Evolutionary conservation across 2,329 filamentous ascomycete genomes (phyloP), one percentile per base, ranked within the genome.

Genomic region (Arthroderma sp.): DNA sequence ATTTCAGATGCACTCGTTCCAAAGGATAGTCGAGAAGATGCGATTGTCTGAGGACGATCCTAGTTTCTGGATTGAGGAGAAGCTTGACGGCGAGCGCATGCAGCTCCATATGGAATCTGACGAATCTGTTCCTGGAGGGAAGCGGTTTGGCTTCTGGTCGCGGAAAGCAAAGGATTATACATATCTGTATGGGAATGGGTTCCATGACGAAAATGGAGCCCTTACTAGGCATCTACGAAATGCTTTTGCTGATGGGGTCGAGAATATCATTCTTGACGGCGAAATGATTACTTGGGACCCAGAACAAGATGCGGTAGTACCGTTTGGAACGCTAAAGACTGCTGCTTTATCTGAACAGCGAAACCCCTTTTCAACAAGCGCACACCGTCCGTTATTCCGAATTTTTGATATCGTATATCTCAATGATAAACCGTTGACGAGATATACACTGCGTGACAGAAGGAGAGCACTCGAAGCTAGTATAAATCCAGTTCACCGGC

Each of bases 211-310:
- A 4, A 78, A 80, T 36, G 82, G 83, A 5, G 80, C 87, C 5
- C 62, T 96, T 43, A 94, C 89, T 0, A 75, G 86, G 31, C 82
- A 94, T 58, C 69, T 96, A 15, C 77, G 77, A 43, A 71, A 78
- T 36, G 86, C 86, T 0, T 96, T 98, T 59, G 71, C 79, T 2
- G 68, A 78, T 1, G 80, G 81, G 1, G 86, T 96, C 0, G 73
- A 81, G 10, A 95, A 85, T 57, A 73, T 94, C 51, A 94, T 98
- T 41, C 72, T 98, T 0, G 91, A 98, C 56, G 91, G 91, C 6
- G 91, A 98, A 61, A 98, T 98, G 91, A 87, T 98, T 47, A 94
- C 88, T 0, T 98, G 91, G 91, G 86, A 96, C 58, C 84, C 87
- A 49, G 78, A 82, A 38, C 72, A 83, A 41, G 83, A 94, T 65